phyloP scores from a whole-genome alignment of 805 yeast genomes.

The Huiozyma sinensis region DNA sequence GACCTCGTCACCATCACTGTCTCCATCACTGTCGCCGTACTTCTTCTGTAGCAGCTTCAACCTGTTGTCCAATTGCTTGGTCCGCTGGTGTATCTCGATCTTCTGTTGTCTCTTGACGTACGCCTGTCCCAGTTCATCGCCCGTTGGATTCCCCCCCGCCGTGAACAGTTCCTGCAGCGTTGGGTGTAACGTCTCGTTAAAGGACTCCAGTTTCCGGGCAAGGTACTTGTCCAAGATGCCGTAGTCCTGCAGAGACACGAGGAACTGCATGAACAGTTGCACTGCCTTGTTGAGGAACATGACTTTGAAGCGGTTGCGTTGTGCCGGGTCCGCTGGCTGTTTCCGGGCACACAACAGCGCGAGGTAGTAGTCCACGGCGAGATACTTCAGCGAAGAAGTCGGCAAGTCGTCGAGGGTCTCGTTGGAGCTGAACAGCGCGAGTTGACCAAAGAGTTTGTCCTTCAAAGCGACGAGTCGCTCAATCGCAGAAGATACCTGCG shows the following conservation, averaged over 20 bases:
- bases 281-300: slow-evolving; percentile 34
- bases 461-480: slow-evolving; percentile 37
- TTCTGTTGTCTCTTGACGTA: slow-evolving; percentile 54
- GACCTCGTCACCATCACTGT: slow-evolving; percentile 51
- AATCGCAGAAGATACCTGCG: slow-evolving; percentile 28
- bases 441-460: slow-evolving; percentile 30
- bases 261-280: slow-evolving; percentile 34
- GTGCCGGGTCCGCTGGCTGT: slow-evolving; percentile 10
- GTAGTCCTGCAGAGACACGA: slow-evolving; percentile 37
- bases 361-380: slow-evolving; percentile 49
- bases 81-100: slow-evolving; percentile 54
- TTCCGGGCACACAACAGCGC: slow-evolving; percentile 31
- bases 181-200: slow-evolving; percentile 34
- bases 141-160: slow-evolving; percentile 9
- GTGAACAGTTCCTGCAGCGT: slow-evolving; percentile 23
- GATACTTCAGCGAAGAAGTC: slow-evolving; percentile 50
- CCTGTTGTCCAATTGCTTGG: slow-evolving; percentile 40
- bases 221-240: slow-evolving; percentile 34
- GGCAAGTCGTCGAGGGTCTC: slow-evolving; percentile 61
- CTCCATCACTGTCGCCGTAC: slow-evolving; percentile 22
- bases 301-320: slow-evolving; percentile 22
- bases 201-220: slow-evolving; percentile 29
- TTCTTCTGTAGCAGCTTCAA: slow-evolving; percentile 32
- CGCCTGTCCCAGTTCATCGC: slow-evolving; percentile 15
- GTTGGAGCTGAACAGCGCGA: slow-evolving; percentile 58